Percentiles rank a stretch among this genome's conserved stretches.
phyloP scores from a whole-genome alignment of 768 basidiomycete genomes.

The Hypholoma sublateritium region DNA sequence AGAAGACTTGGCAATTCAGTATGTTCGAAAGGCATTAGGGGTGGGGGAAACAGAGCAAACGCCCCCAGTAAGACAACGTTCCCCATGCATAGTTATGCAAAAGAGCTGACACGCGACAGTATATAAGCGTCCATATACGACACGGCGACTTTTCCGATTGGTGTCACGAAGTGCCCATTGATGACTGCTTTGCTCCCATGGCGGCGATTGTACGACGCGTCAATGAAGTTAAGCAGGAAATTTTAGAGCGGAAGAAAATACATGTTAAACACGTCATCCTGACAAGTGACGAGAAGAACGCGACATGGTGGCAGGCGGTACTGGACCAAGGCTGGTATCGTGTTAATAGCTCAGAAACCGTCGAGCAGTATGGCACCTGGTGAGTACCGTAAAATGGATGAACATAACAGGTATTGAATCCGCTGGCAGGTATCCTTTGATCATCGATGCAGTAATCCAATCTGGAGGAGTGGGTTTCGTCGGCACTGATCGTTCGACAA shows the following conservation, averaged over 20 bases:
- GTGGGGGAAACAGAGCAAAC: conserved; percentile 34
- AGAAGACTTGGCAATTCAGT: conserved; percentile 40
- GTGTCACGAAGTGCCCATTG: conserved; percentile 40
- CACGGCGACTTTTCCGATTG: conserved; percentile 51
- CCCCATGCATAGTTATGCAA: conserved; percentile 54
- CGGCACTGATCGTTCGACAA: conserved; percentile 71
- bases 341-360: conserved; percentile 50
- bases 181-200: conserved; percentile 56
- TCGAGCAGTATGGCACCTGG: conserved; percentile 49
- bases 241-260: conserved; percentile 43
- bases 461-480: conserved; percentile 67
- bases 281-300: conserved; percentile 62
- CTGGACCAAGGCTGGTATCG: conserved; percentile 48
- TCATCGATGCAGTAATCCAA: conserved; percentile 74
- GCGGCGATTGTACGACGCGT: conserved; percentile 54
- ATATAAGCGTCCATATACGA: conserved; percentile 34
- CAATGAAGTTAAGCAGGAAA: conserved; percentile 50
- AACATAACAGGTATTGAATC: background rate
- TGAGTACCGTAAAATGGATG: conserved; percentile 22
- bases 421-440: conserved; percentile 60
- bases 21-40: conserved; percentile 45
- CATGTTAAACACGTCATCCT: conserved; percentile 54
- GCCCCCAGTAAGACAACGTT: conserved; percentile 41
- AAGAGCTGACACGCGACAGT: too few relatives aligned
- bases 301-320: conserved; percentile 60